Conservation (phyloP, 345 rosid genomes). For the Bruguiera gymnorhiza region DNA sequence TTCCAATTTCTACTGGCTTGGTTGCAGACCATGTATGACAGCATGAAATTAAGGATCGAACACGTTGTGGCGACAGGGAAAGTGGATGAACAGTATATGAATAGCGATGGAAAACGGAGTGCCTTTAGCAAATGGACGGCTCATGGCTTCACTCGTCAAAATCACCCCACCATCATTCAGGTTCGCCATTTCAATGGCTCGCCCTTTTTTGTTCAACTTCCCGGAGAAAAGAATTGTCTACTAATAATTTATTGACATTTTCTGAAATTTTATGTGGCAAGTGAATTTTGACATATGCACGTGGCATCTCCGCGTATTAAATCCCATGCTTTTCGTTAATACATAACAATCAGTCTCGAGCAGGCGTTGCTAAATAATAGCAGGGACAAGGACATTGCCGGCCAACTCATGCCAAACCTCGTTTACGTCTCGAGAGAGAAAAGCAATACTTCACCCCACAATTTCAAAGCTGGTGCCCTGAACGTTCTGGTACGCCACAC, state of each 20-base stretch:
- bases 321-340: too few relatives aligned
- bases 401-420: conserved; percentile 48
- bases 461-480: conserved; percentile 86
- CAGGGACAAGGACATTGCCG: conserved; percentile 38
- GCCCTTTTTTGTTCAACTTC: not conserved
- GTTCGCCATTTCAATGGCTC: conserved; percentile 15
- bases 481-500: conserved; percentile 44
- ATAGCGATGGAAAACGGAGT: conserved; percentile 18
- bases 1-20: too few relatives aligned
- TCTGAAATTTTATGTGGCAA: too few relatives aligned
- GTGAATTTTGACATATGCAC: too few relatives aligned
- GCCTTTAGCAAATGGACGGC: conserved; percentile 52
- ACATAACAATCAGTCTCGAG: not conserved
- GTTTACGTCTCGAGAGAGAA: conserved; percentile 68
- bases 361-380: conserved; percentile 48
- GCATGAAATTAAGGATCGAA: conserved; percentile 52
- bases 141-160: conserved; percentile 38
- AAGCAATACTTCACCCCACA: conserved; percentile 44
- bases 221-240: too few relatives aligned
- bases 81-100: conserved; percentile 31
- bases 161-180: conserved; percentile 70
- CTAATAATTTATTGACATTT: too few relatives aligned
- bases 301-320: too few relatives aligned
- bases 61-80: conserved; percentile 41
- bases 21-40: conserved; percentile 50